Evolutionary conservation across 306 rosid genomes (phyloP), one percentile per base, ranked within the genome.

Genomic region (Glycine soja): DNA sequence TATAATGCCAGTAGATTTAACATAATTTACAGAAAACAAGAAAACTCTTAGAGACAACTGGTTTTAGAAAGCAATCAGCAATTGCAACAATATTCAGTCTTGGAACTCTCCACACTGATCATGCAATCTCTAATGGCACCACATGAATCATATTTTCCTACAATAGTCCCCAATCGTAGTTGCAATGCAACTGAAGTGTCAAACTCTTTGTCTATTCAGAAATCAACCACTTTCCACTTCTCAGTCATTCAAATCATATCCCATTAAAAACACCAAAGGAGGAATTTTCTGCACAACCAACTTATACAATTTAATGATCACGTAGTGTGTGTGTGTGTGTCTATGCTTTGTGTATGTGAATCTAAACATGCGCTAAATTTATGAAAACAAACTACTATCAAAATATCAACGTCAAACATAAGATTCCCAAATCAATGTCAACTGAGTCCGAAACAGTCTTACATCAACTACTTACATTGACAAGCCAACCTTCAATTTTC

Each of bases 381-480:
- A 53, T 50, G 82, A 38, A 74, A 15, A 53, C 48, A 9, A 38
- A 9, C 34, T 3, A 76, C 45, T 57, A 62, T 43, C 73, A 42
- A 67, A 58, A 51, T 61, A 32, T 52, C 81, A 62, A 61, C 14
- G 42, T 76, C 80, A 47, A 63, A 61, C 47, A 42, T 66, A 79
- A 61, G 53, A 72, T 75, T 70, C 54, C 16, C 48, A 56, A 9
- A 30, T 75, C 59, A 34, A 54, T 48, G 62, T 86, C 79, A 69
- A 79, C 52, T 2, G 45, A 36, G 10, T 1, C 52, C 45, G 10
- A 61, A 74, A 59, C 24, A 68, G 24, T 51, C 65, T 7, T 5
- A 54, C 34, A 38, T 70, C 66, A 64, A 46, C 30, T 24, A 24
- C 30, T 24, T 24, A 24, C 30, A 24, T 24, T 14, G 3, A 5